These are phyloP conservation scores for Clitopilus passeckerianus DNA, from an alignment of 768 basidiomycete species.

Conservation along the genomic window DNA sequence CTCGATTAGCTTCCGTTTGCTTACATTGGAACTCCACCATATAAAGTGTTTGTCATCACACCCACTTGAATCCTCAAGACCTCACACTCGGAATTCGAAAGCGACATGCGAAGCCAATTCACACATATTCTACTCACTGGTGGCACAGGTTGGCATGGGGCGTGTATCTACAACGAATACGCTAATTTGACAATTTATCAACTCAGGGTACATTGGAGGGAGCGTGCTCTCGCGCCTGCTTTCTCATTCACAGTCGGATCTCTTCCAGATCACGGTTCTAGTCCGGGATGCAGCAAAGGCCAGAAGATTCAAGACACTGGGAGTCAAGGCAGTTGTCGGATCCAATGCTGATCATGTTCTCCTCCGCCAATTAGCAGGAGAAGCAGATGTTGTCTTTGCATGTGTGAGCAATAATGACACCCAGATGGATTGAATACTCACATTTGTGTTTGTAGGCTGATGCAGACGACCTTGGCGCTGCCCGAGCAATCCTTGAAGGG, in stretches of 20 bases:
- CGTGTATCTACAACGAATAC: background rate
- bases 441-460: slow-evolving; percentile 22
- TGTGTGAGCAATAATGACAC: slow-evolving; percentile 26
- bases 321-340: slow-evolving; percentile 34
- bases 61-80: background rate
- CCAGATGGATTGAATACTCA: too few species aligned
- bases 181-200: background rate
- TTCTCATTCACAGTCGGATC: slow-evolving; percentile 32
- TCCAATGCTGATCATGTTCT: slow-evolving; percentile 32
- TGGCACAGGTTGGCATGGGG: slow-evolving; percentile 32
- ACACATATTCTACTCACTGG: slow-evolving; percentile 41
- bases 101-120: slow-evolving; percentile 7
- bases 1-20: background rate
- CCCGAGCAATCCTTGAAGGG: slow-evolving; percentile 33
- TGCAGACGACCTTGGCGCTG: slow-evolving; percentile 31
- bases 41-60: background rate
- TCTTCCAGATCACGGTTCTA: slow-evolving; percentile 39
- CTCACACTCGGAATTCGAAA: background rate
- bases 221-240: slow-evolving; percentile 44
- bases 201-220: slow-evolving; percentile 52
- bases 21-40: background rate
- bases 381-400: slow-evolving; percentile 41
- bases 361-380: slow-evolving; percentile 31
- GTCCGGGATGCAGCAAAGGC: slow-evolving; percentile 39
- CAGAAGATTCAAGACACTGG: slow-evolving; percentile 23